Base-by-base conservation (phyloP, 2,329 filamentous ascomycete genomes). In the Ophiostoma ulmi region DNA sequence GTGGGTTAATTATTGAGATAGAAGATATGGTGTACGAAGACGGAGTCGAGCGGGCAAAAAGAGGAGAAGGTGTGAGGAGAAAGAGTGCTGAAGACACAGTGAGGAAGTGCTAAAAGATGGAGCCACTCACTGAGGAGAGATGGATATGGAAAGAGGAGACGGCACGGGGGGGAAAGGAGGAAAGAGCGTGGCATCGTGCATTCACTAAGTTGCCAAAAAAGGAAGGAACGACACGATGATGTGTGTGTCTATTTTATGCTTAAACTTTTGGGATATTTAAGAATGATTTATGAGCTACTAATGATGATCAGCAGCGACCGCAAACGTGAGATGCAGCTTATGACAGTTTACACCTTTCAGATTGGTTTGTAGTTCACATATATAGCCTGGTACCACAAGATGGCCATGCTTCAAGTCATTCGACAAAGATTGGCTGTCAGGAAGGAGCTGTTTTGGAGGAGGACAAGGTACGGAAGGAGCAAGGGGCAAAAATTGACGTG, bases 221-320 rank as follows among this genome's bases (percentile, higher is more conserved):
- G 52, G 52, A 58, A 58, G n/a, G 52, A 58, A 58, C 52, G 52
- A 58, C 52, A 58, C 22, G 8, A 17, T 48, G 44, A n/a, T 48
- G 17, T 48, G 44, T 48, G 44, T 20, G 14, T 20, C 17, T 20
- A 48, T 48, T 11, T 48, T 48, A 48, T 48, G 44, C 44, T 48
- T 48, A 48, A 48, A 48, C 31, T 31, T 48, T 17, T 48, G 44
- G 14, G 8, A 48, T 48, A 5, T 1, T 48, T 48, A n/a, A 48
- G 44, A n/a, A 48, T 4, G 31, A 48, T 1, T 5, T n/a, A 48
- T 20, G 44, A 20, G 10, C 44, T 7, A 7, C 5, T 48, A 48
- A 48, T 48, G 17, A n/a, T 48, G 44, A 48, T 48, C 17, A 31
- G 31, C 31, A 31, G 31, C 31, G 44, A 5, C 5, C 5, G 17